A percentile compares a stretch with the other conserved stretches of the same genome.
These are phyloP conservation scores for Hemerocallis citrina DNA, from an alignment of 106 monocot species.

Conservation along the genomic window DNA sequence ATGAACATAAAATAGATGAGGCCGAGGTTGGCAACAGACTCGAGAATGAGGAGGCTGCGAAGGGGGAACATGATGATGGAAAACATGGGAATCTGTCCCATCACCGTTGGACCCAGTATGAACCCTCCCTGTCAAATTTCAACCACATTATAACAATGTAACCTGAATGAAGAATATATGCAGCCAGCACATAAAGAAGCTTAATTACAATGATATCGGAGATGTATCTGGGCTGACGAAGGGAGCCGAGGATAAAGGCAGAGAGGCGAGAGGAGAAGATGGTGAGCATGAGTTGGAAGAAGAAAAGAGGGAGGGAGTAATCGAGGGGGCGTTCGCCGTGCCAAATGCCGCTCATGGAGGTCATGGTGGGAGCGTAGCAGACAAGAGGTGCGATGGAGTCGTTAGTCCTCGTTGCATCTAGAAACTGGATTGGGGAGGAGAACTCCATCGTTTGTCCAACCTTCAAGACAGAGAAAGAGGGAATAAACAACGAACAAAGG, in stretches of 20 bases:
- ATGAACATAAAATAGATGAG: slow-evolving; percentile 44
- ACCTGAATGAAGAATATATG: no score
- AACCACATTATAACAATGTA: no score
- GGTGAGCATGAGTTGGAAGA: no score
- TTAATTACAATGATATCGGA: slow-evolving; percentile 3
- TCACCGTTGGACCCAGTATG: slow-evolving; percentile 37
- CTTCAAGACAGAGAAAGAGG: no score
- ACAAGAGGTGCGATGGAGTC: no score
- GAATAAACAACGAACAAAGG: no score
- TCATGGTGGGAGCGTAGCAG: slow-evolving; percentile 41
- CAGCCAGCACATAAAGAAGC: no score
- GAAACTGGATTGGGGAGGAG: no score
- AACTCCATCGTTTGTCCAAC: no score
- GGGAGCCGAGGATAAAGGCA: slow-evolving; percentile 10
- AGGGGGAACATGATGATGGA: slow-evolving; percentile 7
- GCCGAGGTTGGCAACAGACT: slow-evolving; percentile 29
- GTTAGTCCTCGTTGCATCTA: no score
- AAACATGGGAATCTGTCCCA: slow-evolving; percentile 23
- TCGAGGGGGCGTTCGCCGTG: slow-evolving; percentile 24
- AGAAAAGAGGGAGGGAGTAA: slow-evolving; percentile 45
- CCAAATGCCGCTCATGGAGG: slow-evolving; percentile 39
- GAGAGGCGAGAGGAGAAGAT: slow-evolving; percentile 31
- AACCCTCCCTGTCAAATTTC: slow-evolving; percentile 35
- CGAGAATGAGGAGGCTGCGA: slow-evolving; percentile 17
- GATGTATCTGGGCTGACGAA: slow-evolving; percentile 8